Base-by-base conservation (phyloP, 2,329 filamentous ascomycete species). In the Xylariales sp. region DNA sequence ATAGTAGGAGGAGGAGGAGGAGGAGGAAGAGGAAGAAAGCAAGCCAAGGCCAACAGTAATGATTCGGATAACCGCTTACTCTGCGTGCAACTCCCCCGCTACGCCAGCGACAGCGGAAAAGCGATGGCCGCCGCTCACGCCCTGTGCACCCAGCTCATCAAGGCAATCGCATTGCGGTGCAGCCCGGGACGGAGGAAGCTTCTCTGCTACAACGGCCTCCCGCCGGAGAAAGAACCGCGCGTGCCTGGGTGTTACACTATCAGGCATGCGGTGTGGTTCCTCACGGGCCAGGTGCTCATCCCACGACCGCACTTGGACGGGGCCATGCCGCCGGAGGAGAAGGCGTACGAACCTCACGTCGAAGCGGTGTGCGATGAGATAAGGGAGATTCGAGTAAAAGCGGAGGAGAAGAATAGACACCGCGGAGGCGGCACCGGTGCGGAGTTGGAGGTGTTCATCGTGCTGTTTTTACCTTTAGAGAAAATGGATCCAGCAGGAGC, bases 201-300 rank as follows among this genome's bases (percentile, higher is more conserved):
- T 6, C 27, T 38, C 10, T 38, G 28, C 12, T 38, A 38, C 35
- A 38, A 38, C 8, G 35, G 35, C 6, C 28, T 30, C 1, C 35
- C 35, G 8, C 17, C n/a, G 10, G 28, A 38, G 2, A 28, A 28
- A 13, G 7, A 27, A 3, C 28, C 35, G 19, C 35, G 27, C 1
- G 35, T 28, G 4, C 15, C 28, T 4, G 35, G 28, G 4, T 38
- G 35, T 27, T 31, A 38, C 20, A 38, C 27, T 1, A 38, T 38
- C 21, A n/a, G 18, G 1, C 35, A 38, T 31, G 13, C 20, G n/a
- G 10, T 38, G 11, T 38, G 35, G 35, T 38, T 27, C 27, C 28
- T 38, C 3, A 12, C 35, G 8, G 35, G 17, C 5, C 35, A 38
- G 14, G n/a, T 38, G 19, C 28, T n/a, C 5, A 31, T 38, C 6